Evolutionary conservation across 2,329 filamentous ascomycete genomes (phyloP), one percentile per base, ranked within the genome.

Genomic region (Tricladium varicosporioides): DNA sequence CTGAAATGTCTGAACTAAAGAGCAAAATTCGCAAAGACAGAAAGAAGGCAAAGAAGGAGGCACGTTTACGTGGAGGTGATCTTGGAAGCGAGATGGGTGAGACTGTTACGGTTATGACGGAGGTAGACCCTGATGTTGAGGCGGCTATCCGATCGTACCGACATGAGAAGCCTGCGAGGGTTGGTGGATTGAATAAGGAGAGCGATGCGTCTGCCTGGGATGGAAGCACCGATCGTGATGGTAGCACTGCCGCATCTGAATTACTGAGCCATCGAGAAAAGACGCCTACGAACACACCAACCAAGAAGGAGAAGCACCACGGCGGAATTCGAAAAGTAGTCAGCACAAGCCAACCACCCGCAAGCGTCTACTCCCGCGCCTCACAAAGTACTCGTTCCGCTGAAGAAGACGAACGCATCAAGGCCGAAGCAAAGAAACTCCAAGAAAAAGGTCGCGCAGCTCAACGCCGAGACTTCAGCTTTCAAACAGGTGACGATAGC

Each of bases 141-240:
- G 77, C 84, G 48, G 87, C 94, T 59, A 83, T 97, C 55, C 84
- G 88, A 57, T 84, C 84, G 33, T 97, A 97, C 77, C 89, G 92
- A 19, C 82, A 91, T 69, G 93, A 97, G 75, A 90, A 87, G 71
- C 78, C 91, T 1, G 93, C 93, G 0, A 83, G 89, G 51, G 92
- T 97, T 1, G 93, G 93, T 36, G 93, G 93, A 16, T 77, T 97
- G 72, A 97, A 97, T 75, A 86, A 87, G 66, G 80, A 88, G 64
- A 81, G 86, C 45, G 93, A 97, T 65, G 89, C 87, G 59, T 89
- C 85, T 58, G 78, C 84, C 63, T 96, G 91, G 80, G 89, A 95
- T 69, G 90, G 89, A 46, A 83, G 79, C 11, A 85, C 85, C 33
- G 81, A 78, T n/a, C 83, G 85, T 40, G 81, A 66, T 51, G 53